These are phyloP conservation scores for Blastocystis sp. DNA, from an alignment of 352 stramenopile genomes.

Conservation along the genomic window DNA sequence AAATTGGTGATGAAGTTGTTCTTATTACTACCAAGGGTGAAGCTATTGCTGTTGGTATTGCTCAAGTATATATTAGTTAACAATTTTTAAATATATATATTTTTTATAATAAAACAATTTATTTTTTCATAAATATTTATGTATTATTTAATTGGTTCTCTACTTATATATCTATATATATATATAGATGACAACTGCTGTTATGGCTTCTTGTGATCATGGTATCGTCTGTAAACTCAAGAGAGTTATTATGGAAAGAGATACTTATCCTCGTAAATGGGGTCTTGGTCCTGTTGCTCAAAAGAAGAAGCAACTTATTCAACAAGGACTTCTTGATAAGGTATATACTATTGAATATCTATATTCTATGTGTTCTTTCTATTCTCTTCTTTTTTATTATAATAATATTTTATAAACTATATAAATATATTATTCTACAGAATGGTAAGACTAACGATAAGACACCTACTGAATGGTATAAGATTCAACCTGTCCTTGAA, in stretches of 20 bases:
- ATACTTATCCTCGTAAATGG: conserved; percentile 96
- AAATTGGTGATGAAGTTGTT: conserved; percentile 92
- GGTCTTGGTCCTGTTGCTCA: conserved; percentile 91
- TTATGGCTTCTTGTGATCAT: conserved; percentile 98
- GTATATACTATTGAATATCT: no score
- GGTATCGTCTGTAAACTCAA: conserved; percentile 99
- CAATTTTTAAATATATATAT: no score
- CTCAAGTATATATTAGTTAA: conserved; percentile 50
- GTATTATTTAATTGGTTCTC: no score
- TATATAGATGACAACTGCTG: conserved; percentile 77
- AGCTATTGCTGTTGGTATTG: conserved; percentile 90
- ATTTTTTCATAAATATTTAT: no score
- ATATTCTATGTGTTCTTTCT: no score
- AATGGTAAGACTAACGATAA: conserved; percentile 65
- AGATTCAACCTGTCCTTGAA: conserved; percentile 41
- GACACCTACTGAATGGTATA: conserved; percentile 63
- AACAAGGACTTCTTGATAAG: conserved; percentile 68
- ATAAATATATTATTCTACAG: background rate
- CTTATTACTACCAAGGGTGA: conserved; percentile 99
- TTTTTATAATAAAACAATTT: no score
- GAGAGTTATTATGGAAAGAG: conserved; percentile 98
- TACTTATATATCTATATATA: no score
- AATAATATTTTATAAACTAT: no score
- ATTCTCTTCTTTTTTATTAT: no score
- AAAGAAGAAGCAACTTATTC: conserved; percentile 92